phyloP scores from a whole-genome alignment of 352 stramenopile genomes.

The Pythium dissimile region DNA sequence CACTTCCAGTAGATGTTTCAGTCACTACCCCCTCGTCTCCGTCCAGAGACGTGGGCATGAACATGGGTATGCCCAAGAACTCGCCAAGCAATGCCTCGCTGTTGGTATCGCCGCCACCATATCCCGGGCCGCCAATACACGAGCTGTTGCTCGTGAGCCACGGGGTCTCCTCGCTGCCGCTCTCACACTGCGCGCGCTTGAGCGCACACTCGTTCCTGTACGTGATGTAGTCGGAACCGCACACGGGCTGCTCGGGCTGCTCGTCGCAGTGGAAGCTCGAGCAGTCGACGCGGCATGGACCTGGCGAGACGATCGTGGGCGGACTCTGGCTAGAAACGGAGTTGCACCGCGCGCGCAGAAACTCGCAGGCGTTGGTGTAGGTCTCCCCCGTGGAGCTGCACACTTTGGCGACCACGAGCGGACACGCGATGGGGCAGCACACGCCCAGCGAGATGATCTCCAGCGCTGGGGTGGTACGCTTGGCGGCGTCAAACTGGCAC shows the following conservation, averaged over 20 bases:
- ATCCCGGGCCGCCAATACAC: neutral
- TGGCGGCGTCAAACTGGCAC: slow-evolving; percentile 5
- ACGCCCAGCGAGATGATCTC: neutral
- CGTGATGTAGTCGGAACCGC: slow-evolving; percentile 12
- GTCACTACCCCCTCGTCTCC: neutral
- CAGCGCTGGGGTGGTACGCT: slow-evolving; percentile 1
- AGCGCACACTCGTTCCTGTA: slow-evolving; percentile 19
- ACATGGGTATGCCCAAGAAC: neutral
- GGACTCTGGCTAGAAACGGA: neutral
- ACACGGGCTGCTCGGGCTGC: neutral
- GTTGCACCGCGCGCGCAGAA: neutral
- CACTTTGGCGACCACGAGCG: neutral
- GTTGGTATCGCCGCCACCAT: neutral
- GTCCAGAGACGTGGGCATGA: neutral
- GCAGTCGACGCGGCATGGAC: neutral
- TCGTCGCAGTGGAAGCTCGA: neutral
- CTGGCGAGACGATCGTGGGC: neutral
- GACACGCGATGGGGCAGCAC: slow-evolving; percentile 6
- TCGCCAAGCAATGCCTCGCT: neutral
- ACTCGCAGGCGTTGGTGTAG: neutral
- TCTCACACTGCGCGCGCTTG: slow-evolving; percentile 2
- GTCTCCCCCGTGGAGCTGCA: neutral
- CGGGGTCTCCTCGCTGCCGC: neutral
- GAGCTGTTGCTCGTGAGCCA: neutral
- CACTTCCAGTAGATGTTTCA: neutral